Evolutionary conservation across 768 basidiomycete genomes (phyloP), one percentile per base, ranked within the genome.

Genomic region (Kwoniella botswanensis): DNA sequence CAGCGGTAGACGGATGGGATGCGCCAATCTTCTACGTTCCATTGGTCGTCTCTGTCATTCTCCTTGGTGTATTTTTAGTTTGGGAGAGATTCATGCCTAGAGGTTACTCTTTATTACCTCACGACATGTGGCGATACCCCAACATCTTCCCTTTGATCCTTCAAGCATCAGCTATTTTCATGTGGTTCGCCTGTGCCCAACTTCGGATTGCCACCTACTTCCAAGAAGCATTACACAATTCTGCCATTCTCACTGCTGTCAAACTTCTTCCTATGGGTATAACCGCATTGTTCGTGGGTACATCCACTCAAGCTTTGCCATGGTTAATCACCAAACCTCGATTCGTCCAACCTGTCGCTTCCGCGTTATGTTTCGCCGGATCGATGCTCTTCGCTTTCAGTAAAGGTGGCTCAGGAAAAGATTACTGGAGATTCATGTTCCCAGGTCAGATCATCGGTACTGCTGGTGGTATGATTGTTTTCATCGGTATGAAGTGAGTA

Each of bases 371-470:
- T 61, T 76, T 81, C 65, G 71, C 70, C 50, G 81, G 81, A 4
- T 67, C 67, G 5, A 76, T 82, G 71, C 69, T 82, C 22, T 76
- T 79, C 56, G 76, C 78, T 44, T 80, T 70, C 74, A 71, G 68
- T 13, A 52, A 69, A 17, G 81, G 81, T 42, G 80, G 80, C 2
- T 58, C 55, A 22, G 78, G 79, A 43, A 69, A 70, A 18, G 69
- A 82, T 63, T 82, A 79, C 73, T 82, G 80, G 80, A 65, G 62
- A 43, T 79, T 55, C 72, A 71, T 82, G 68, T 82, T 82, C 78
- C 35, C 78, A 18, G 80, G 77, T 12, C 63, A 73, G 41, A 60
- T 82, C 52, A 72, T 77, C 60, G 77, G 78, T 43, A 78, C 78
- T 24, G 72, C 68, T 15, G 80, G 79, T 18, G 78, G 72, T 15